phyloP scores from a whole-genome alignment of 768 basidiomycete genomes.

The Collybiopsis confluens region DNA sequence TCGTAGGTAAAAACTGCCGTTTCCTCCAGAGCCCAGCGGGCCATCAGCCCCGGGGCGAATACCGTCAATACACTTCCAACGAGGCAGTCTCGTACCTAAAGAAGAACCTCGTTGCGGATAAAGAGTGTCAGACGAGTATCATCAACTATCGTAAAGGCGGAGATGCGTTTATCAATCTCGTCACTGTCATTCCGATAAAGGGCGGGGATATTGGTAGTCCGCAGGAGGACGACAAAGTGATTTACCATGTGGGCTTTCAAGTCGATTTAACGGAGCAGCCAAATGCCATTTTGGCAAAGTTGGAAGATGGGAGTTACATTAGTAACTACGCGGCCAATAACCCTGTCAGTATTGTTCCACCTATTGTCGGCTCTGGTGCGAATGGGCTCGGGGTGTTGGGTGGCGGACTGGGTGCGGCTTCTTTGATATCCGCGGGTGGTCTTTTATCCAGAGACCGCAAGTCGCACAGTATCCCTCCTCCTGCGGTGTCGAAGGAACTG shows the following conservation, averaged over 20 bases:
- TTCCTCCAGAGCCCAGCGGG: slow-evolving; percentile 81
- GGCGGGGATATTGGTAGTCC: slow-evolving; percentile 48
- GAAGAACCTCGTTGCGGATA: slow-evolving; percentile 61
- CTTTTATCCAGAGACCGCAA: slow-evolving; percentile 26
- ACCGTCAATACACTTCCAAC: slow-evolving; percentile 55
- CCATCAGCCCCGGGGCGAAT: slow-evolving; percentile 29
- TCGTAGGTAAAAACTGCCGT: slow-evolving; percentile 87
- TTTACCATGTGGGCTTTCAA: slow-evolving; percentile 93
- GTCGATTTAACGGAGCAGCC: slow-evolving; percentile 89
- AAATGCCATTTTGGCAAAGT: slow-evolving; percentile 72
- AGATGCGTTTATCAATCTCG: slow-evolving; percentile 83
- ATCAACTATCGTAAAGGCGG: slow-evolving; percentile 89
- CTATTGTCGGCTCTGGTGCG: background rate
- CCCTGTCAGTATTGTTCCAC: slow-evolving; percentile 1
- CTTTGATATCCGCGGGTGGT: background rate
- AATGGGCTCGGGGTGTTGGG: background rate
- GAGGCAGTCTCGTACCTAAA: slow-evolving; percentile 61
- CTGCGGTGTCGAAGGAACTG: slow-evolving; percentile 50
- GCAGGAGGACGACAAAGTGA: slow-evolving; percentile 65
- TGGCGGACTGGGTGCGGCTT: background rate
- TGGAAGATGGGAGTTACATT: slow-evolving; percentile 73
- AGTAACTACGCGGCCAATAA: slow-evolving; percentile 45
- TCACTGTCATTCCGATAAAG: slow-evolving; percentile 83
- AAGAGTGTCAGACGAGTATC: slow-evolving; percentile 85
- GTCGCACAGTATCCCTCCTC: slow-evolving; percentile 20